Evolutionary conservation across 1,284 basidiomycete genomes (phyloP).

Genomic region (Cryptococcus sp.): DNA sequence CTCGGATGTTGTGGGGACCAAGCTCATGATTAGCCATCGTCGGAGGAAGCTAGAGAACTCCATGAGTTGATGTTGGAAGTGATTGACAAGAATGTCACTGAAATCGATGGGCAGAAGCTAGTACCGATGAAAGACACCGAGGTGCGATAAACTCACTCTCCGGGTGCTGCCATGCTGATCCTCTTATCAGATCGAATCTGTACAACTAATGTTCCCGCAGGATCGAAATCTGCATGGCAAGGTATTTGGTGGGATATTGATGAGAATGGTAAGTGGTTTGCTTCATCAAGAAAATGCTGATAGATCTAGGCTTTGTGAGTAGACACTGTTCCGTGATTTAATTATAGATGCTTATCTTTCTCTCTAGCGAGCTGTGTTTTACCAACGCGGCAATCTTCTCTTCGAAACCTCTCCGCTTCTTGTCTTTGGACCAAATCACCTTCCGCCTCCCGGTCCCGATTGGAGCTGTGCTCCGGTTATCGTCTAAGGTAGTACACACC

Average conservation of each 20-base stretch:
- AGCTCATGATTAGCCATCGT: slow-evolving; percentile 52
- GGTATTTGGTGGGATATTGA: slow-evolving; percentile 66
- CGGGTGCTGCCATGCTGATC: neutral
- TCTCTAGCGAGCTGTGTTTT: slow-evolving; percentile 62
- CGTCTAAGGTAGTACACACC: slow-evolving; percentile 57
- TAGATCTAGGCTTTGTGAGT: slow-evolving; percentile 22
- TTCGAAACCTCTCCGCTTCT: slow-evolving; percentile 62
- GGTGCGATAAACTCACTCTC: slow-evolving; percentile 15
- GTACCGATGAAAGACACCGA: slow-evolving; percentile 44
- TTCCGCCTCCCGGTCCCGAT: slow-evolving; percentile 77
- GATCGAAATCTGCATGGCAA: slow-evolving; percentile 79
- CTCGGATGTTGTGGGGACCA: neutral
- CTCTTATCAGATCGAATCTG: slow-evolving; percentile 23
- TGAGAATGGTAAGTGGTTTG: slow-evolving; percentile 55
- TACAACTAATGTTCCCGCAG: slow-evolving; percentile 71
- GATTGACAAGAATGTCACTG: slow-evolving; percentile 30
- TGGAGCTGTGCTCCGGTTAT: slow-evolving; percentile 69
- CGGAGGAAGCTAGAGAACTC: slow-evolving; percentile 61
- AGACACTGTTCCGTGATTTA: neutral
- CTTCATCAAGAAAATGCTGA: neutral
- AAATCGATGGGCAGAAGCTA: slow-evolving; percentile 33
- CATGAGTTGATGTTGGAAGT: slow-evolving; percentile 65
- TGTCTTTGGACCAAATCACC: slow-evolving; percentile 71
- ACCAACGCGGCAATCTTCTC: slow-evolving; percentile 68
- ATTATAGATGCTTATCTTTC: slow-evolving; percentile 1